Evolutionary conservation across 768 basidiomycete species (phyloP), one percentile per base, ranked within the genome.

Genomic region (Rhizopogon sp.): DNA sequence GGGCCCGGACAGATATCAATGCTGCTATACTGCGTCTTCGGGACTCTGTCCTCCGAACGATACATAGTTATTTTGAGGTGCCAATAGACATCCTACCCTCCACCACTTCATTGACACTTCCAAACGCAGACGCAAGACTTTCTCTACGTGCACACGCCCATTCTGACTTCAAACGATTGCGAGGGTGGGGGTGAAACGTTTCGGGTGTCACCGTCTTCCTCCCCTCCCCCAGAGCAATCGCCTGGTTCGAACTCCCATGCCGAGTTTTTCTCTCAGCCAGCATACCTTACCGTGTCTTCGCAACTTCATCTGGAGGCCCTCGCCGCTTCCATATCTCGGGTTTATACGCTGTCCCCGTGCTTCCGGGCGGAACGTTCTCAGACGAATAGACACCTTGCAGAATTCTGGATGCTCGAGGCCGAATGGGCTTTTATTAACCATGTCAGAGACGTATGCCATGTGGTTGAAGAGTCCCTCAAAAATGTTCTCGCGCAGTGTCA

Each of bases 371-470:
- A 99, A 66, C 83, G 83, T 5, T 90, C 87, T 3, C 79, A 87
- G 60, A 98, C 96, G 2, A 82, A 83, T 33, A 79, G 96, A n/a
- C 97, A 99, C 66, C 80, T 99, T 11, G 85, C 92, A 50, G 97
- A 99, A 69, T 99, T 99, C 70, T 98, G 93, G 90, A 99, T 99
- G 97, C 82, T 98, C 52, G 97, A 99, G 72, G 95, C 91, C 0
- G 97, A 99, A 66, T 87, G 92, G 80, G 84, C 84, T 0, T 88
- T 84, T 64, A 72, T 75, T 20, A 60, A 62, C 22, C 66, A 67
- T 7, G 66, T 87, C 4, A 72, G 74, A 3, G 75, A 78, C 41
- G 68, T 89, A 16, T 81, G 85, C 67, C 62, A 68, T 43, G 72
- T 86, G 22, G 78, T 82, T 3, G 88, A 90, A 65, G 75, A 70